Conservation (phyloP, 805 yeast species). For the Suhomyces sp. region DNA sequence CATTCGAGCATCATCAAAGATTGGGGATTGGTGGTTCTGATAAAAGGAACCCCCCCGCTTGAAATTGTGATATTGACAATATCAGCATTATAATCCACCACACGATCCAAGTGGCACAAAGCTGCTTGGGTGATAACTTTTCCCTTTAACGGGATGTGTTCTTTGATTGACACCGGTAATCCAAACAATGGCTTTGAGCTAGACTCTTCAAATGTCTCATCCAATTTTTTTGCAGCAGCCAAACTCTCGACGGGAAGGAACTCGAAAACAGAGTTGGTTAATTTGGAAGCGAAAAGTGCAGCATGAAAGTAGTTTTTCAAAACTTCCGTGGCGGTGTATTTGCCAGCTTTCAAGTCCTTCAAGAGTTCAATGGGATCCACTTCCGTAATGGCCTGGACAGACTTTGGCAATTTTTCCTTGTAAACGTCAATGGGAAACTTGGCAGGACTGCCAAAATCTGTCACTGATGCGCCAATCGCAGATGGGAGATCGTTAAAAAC, state of each 20-base stretch:
- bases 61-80: background rate
- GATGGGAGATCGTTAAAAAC: conserved; percentile 15
- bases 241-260: conserved; percentile 2
- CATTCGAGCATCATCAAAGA: conserved; percentile 23
- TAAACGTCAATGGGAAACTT: conserved; percentile 17
- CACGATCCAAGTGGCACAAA: conserved; percentile 1
- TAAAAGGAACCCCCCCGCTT: background rate
- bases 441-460: conserved; percentile 22
- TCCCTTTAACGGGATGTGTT: conserved; percentile 1
- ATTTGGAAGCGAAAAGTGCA: conserved; percentile 10
- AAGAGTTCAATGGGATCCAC: conserved; percentile 17
- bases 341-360: conserved; percentile 11
- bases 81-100: conserved; percentile 4
- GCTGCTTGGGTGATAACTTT: conserved; percentile 1
- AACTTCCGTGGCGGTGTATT: conserved; percentile 15
- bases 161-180: background rate
- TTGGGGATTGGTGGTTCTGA: conserved; percentile 3
- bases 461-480: conserved; percentile 16
- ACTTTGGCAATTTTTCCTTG: conserved; percentile 11
- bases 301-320: conserved; percentile 19
- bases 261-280: conserved; percentile 2
- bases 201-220: background rate
- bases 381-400: conserved; percentile 16
- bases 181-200: background rate
- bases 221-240: background rate